Percentiles rank a stretch among this genome's conserved stretches.
These are phyloP conservation scores for Aeminium ludgeri DNA, from an alignment of 495 filamentous ascomycete species.

Conservation along the genomic window DNA sequence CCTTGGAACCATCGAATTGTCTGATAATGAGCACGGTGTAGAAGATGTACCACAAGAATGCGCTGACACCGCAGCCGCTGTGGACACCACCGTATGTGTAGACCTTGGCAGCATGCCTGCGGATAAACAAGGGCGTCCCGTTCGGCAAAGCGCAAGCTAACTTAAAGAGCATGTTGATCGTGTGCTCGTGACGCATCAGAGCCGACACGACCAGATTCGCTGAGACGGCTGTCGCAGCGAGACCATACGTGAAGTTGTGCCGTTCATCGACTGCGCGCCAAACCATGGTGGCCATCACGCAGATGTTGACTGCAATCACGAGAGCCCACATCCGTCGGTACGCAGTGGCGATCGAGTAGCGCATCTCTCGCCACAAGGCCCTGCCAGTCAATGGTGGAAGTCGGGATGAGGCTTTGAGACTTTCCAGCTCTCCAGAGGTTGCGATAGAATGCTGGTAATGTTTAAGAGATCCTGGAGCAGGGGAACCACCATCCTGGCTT, in stretches of 20 bases:
- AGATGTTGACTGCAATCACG: constrained; percentile 30
- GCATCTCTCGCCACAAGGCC: too few relatives aligned
- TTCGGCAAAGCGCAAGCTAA: constrained; percentile 11
- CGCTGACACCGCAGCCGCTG: constrained; percentile 16
- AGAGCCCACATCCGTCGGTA: constrained; percentile 20
- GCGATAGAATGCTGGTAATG: too few relatives aligned
- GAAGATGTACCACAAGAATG: constrained; percentile 20
- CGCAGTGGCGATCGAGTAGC: too few relatives aligned
- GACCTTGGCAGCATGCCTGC: constrained; percentile 15
- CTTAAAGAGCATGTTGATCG: constrained; percentile 20
- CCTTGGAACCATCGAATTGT: constrained; percentile 6
- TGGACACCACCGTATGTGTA: constrained; percentile 23
- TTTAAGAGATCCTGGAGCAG: too few relatives aligned
- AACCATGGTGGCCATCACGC: constrained; percentile 22
- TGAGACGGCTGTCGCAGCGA: constrained; percentile 26
- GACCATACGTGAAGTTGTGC: constrained; percentile 17
- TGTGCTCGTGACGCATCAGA: constrained; percentile 26
- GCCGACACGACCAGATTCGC: constrained; percentile 30
- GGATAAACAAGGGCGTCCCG: constrained; percentile 13
- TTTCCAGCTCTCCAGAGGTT: too few relatives aligned
- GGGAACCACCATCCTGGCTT: too few relatives aligned
- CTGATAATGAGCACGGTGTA: constrained; percentile 5
- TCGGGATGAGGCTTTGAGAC: too few relatives aligned
- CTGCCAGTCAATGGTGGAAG: too few relatives aligned
- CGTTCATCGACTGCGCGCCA: constrained; percentile 19